Conservation (phyloP, 495 filamentous ascomycete genomes). For the Collariella sp. region DNA sequence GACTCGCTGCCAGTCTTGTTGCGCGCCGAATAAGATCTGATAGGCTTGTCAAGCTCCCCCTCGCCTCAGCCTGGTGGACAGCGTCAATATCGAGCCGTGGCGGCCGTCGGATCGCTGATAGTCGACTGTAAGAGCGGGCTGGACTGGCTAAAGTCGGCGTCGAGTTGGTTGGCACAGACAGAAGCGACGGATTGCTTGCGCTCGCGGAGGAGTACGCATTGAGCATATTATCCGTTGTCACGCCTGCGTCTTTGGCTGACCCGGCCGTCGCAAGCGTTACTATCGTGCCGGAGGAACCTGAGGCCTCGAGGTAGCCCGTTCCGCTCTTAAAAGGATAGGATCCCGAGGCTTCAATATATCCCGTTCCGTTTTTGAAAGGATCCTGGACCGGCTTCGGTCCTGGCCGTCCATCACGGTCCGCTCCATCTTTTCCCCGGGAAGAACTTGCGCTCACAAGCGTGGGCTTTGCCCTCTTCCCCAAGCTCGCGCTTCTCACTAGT, state of each 20-base stretch:
- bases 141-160: conserved; percentile 21
- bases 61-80: conserved; percentile 65
- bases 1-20: conserved; percentile 74
- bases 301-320: conserved; percentile 37
- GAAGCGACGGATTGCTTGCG: conserved; percentile 29
- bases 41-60: conserved; percentile 83
- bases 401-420: conserved; percentile 22
- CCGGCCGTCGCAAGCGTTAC: conserved; percentile 12
- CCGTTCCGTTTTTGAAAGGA: conserved; percentile 33
- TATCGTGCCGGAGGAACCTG: conserved; percentile 33
- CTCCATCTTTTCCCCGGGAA: conserved; percentile 18
- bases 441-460: conserved; percentile 53
- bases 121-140: conserved; percentile 31
- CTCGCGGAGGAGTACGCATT: conserved; percentile 39
- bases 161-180: conserved; percentile 22
- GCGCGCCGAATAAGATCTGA: conserved; percentile 85
- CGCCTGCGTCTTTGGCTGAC: conserved; percentile 17
- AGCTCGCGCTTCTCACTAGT: conserved; percentile 68
- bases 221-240: conserved; percentile 36
- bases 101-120: conserved; percentile 54
- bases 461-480: conserved; percentile 65
- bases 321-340: conserved; percentile 35
- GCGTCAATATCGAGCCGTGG: conserved; percentile 72
- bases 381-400: conserved; percentile 29
- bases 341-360: conserved; percentile 37